Percentiles rank a stretch among this genome's conserved stretches.
Conservation (phyloP, 2,329 filamentous ascomycete genomes). For the Acephala macrosclerotiorum region DNA sequence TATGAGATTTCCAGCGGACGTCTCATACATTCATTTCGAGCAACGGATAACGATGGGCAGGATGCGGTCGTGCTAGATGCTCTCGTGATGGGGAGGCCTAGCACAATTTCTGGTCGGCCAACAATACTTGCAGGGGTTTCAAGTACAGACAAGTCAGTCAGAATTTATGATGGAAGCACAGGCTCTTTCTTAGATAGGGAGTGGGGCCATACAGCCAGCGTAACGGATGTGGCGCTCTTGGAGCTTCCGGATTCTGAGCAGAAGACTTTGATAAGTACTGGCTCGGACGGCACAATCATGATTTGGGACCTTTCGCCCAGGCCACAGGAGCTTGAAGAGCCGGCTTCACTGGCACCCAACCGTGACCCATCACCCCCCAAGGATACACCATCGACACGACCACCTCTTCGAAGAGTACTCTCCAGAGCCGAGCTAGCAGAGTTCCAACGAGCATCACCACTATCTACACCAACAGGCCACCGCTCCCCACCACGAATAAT, state of each 20-base stretch:
- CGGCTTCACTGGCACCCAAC: constrained; percentile 26
- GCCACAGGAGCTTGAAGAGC: constrained; percentile 32
- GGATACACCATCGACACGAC: constrained; percentile 63
- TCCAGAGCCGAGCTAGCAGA: constrained; percentile 88
- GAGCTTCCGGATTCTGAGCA: constrained; percentile 60
- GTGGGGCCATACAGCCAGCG: constrained; percentile 94
- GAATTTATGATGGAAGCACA: constrained; percentile 82
- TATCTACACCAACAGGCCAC: constrained; percentile 50
- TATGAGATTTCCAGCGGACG: constrained; percentile 74
- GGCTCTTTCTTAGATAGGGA: constrained; percentile 85
- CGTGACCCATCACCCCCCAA: constrained; percentile 48
- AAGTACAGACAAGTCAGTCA: constrained; percentile 93
- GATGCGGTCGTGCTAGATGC: constrained; percentile 87
- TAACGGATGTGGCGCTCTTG: constrained; percentile 82
- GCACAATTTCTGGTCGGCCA: constrained; percentile 58
- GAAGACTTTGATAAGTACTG: constrained; percentile 74
- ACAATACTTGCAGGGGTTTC: constrained; percentile 86
- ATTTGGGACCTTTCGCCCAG: constrained; percentile 60
- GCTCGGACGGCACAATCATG: constrained; percentile 84
- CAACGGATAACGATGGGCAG: constrained; percentile 77
- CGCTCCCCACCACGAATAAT: constrained; percentile 63
- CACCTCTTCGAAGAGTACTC: constrained; percentile 83
- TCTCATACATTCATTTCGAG: constrained; percentile 78
- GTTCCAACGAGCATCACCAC: constrained; percentile 65
- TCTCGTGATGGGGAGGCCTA: constrained; percentile 68